Conservation (phyloP, 306 rosid species). For the Gleditsia sinensis region DNA sequence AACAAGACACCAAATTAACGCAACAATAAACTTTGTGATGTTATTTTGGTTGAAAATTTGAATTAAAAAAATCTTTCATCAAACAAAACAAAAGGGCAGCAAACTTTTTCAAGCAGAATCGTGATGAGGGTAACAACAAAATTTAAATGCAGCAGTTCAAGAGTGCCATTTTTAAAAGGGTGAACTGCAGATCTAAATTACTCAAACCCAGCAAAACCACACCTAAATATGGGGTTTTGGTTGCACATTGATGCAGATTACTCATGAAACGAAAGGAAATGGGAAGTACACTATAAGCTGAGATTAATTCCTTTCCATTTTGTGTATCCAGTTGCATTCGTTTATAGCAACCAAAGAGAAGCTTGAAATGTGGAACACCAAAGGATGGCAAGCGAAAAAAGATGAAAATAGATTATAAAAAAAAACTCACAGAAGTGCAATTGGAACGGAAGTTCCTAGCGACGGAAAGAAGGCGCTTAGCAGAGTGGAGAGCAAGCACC, state of each 20-base stretch:
- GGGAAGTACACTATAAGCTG: background rate
- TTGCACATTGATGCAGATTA: background rate
- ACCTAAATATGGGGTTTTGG: background rate
- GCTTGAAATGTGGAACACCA: background rate
- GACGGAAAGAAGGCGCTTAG: constrained; percentile 58
- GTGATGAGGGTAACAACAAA: background rate
- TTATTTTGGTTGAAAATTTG: background rate
- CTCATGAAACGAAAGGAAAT: background rate
- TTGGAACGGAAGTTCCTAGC: constrained; percentile 56
- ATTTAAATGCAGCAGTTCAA: background rate
- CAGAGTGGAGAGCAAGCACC: constrained; percentile 65
- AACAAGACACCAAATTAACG: background rate
- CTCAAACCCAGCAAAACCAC: background rate
- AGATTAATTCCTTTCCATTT: background rate
- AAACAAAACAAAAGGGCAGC: background rate
- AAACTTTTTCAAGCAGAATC: background rate
- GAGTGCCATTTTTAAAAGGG: background rate
- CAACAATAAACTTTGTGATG: background rate
- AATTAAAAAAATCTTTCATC: background rate
- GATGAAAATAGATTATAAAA: background rate
- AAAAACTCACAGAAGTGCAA: constrained; percentile 58
- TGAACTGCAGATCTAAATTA: constrained; percentile 40
- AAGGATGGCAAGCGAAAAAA: background rate
- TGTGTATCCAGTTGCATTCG: background rate
- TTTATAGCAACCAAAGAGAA: background rate